Base-by-base conservation (phyloP, 108 stramenopile species). In the Schizochytrium sp. region DNA sequence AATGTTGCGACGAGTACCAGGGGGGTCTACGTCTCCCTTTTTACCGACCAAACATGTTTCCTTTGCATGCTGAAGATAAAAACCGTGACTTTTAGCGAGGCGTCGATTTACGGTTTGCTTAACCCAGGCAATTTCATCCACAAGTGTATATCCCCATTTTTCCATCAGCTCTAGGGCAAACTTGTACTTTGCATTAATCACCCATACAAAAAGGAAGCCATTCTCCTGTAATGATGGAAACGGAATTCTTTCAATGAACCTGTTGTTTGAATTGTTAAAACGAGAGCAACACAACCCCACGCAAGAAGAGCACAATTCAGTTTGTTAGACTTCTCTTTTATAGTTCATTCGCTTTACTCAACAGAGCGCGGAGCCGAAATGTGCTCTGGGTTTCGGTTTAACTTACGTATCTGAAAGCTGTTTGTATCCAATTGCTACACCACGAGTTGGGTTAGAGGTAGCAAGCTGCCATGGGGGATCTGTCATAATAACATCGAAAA, bases 121-220 rank as follows among this genome's bases (percentile, higher is more conserved):
- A 38, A 83, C 76, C 76, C 76, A 83, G 5, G 76, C 76, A 40
- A 83, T 83, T 53, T 83, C 76, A 40, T 83, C 76, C 45, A 83
- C 76, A n/a, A 83, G 47, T 7, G 47, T 55, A 53, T 83, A 83
- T 8, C 76, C 76, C 76, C 76, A 83, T 53, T 83, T 83, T 40
- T 83, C 76, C 76, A 83, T 83, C 45, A 83, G 76, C 47, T 83
- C 76, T 12, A 83, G 76, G 17, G 76, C 76, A 28, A 83, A 83
- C 53, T 83, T 83, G 53, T 83, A 83, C 53, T 83, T 83, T 17
- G 76, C 76, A 55, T 83, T 83, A 40, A 83, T 83, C 17, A 83
- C 76, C 76, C 76, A 83, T 13, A 83, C 76, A 55, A 83, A 83
- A n/a, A 83, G 76, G 13, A 83, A 55, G 15, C 76, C 76, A 40